Conservation (phyloP, 192 early-diverging fungal genomes). For the Phycomyces blakesleeanus region DNA sequence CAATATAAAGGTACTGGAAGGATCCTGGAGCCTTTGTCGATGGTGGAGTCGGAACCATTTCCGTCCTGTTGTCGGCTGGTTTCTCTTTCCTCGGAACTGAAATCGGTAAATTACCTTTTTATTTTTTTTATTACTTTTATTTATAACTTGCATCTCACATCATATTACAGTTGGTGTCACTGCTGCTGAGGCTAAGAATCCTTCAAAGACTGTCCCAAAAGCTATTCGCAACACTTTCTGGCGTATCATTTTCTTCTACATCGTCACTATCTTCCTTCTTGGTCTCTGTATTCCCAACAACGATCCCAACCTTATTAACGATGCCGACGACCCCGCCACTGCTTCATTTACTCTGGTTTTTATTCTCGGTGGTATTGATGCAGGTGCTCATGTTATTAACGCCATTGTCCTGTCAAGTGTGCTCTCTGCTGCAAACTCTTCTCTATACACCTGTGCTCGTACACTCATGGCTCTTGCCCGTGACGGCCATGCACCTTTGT, state of each 20-base stretch:
- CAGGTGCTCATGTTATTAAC: constrained; percentile 63
- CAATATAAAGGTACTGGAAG: constrained; percentile 61
- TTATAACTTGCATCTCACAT: neutral
- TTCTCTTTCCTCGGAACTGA: constrained; percentile 89
- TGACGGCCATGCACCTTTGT: constrained; percentile 65
- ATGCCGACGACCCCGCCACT: constrained; percentile 40
- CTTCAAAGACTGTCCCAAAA: constrained; percentile 65
- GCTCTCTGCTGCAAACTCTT: constrained; percentile 72
- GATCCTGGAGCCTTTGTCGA: constrained; percentile 62
- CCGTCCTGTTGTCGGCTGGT: constrained; percentile 67
- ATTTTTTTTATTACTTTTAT: neutral
- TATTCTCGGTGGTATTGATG: constrained; percentile 49
- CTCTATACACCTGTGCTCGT: constrained; percentile 77
- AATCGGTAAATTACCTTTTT: constrained; percentile 37
- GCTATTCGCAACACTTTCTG: constrained; percentile 76
- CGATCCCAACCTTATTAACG: constrained; percentile 47
- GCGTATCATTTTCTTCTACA: constrained; percentile 82
- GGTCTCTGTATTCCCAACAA: constrained; percentile 69
- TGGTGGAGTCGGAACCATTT: constrained; percentile 55
- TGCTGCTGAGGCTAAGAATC: constrained; percentile 85
- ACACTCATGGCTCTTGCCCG: constrained; percentile 69
- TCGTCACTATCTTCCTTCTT: constrained; percentile 74
- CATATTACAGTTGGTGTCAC: constrained; percentile 70
- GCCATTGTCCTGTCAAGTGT: constrained; percentile 57
- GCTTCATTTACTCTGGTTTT: constrained; percentile 67